Evolutionary conservation across 306 rosid species (phyloP).

Genomic region (Gastrolobium bilobum): DNA sequence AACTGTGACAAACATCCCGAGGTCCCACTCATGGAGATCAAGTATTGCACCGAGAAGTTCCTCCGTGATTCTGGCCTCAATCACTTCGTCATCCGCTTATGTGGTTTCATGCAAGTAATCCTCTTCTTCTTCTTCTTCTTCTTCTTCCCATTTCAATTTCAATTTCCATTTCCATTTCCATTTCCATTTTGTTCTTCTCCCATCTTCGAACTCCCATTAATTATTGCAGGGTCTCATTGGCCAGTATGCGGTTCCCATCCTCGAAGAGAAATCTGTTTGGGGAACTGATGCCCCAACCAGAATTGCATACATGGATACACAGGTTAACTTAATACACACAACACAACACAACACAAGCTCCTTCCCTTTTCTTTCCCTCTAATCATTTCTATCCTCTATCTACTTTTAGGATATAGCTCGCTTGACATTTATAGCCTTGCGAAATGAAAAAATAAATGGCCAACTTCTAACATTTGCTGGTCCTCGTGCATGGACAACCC

Average conservation of each 20-base stretch:
- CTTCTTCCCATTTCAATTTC: too few relatives aligned
- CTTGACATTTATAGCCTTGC: conserved; percentile 79
- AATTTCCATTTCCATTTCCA: too few relatives aligned
- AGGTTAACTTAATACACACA: conserved; percentile 54
- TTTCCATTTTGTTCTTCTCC: neutral
- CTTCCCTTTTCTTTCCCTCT: neutral
- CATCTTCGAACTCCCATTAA: neutral
- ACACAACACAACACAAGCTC: neutral
- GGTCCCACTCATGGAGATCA: conserved; percentile 99
- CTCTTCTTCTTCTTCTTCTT: too few relatives aligned
- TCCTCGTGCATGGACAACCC: conserved; percentile 98
- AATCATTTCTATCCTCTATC: neutral
- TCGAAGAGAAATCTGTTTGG: conserved; percentile 98
- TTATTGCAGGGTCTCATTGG: conserved; percentile 84
- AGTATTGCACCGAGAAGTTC: conserved; percentile 90
- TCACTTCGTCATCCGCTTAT: conserved; percentile 75
- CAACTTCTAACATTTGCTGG: conserved; percentile 95
- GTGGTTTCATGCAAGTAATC: conserved; percentile 96
- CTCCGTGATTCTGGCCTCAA: conserved; percentile 79
- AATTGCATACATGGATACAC: conserved; percentile 99
- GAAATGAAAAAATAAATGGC: conserved; percentile 82
- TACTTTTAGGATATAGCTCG: conserved; percentile 86
- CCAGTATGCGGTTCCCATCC: conserved; percentile 94
- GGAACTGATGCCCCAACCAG: conserved; percentile 98
- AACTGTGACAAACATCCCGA: conserved; percentile 97